Base-by-base conservation (phyloP, 495 filamentous ascomycete genomes). In the Trichoderma asperelloides region DNA sequence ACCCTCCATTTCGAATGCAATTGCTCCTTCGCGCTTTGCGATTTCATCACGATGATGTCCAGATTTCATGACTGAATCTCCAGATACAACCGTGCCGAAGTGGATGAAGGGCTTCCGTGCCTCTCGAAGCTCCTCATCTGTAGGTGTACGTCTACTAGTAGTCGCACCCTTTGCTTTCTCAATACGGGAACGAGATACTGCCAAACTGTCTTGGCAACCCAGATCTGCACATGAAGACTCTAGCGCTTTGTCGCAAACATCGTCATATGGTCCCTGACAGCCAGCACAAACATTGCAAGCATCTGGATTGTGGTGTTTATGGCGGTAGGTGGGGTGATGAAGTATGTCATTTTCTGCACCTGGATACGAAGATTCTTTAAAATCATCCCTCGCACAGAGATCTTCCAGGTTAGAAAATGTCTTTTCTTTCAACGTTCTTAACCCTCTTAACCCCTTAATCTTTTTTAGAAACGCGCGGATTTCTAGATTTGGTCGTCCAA, bases 1-100 rank as follows among this genome's bases (percentile, higher is more conserved):
- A 0, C 75, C 75, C 68, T 77, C 76, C 74, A 78, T 77, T 65
- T 78, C 75, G 47, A 77, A 75, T 15, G 69, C 75, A 65, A 76
- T 71, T n/a, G 74, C 28, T 6, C 66, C 64, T 23, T 74, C 65
- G 3, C 33, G 5, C 16, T 11, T 9, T 18, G 70, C 70, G 11
- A 73, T 60, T 27, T 63, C 28, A 62, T 77, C 74, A 18, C 75
- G 72, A 63, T 76, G 68, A 39, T 68, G 40, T 4, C 64, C 74
- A 1, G 75, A 77, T 45, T 72, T 76, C 70, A 76, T 71, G 16
- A 77, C 75, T 8, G 68, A 69, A 62, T 76, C 71, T 47, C 68
- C 72, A 40, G 73, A 76, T 30, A 57, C 76, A 43, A 76, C 65
- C 6, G 60, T 23, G 37, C 74, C 76, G 51, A 74, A 64, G 37